A percentile compares a stretch with the other conserved stretches of the same genome.
These are phyloP conservation scores for Castanospermum australe DNA, from an alignment of 306 rosid species.

Conservation along the genomic window DNA sequence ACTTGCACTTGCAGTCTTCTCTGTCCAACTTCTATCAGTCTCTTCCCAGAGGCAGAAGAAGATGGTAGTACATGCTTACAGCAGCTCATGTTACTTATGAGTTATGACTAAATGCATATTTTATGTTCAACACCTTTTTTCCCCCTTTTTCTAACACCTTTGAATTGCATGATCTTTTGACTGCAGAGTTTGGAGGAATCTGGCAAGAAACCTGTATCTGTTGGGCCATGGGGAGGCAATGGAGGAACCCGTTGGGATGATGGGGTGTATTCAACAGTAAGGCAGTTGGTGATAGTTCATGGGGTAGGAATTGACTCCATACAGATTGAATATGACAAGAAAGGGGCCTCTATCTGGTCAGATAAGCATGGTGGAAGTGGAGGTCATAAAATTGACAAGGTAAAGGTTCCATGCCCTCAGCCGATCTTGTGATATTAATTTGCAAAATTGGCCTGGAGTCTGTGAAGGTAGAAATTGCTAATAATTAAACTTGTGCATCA, in stretches of 20 bases:
- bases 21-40: neutral
- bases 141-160: neutral
- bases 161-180: constrained; percentile 20
- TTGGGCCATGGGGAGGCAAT: constrained; percentile 86
- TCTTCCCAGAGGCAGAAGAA: neutral
- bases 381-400: constrained; percentile 60
- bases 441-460: too few relatives aligned
- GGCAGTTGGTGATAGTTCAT: constrained; percentile 68
- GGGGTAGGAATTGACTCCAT: constrained; percentile 75
- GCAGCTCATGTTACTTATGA: neutral
- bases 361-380: constrained; percentile 79
- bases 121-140: neutral
- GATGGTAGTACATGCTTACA: constrained; percentile 32
- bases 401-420: neutral
- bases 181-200: constrained; percentile 43
- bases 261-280: constrained; percentile 59
- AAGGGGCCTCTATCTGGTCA: constrained; percentile 68
- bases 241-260: constrained; percentile 70
- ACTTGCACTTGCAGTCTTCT: constrained; percentile 4
- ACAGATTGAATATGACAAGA: constrained; percentile 66
- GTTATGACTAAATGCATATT: neutral
- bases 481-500: neutral
- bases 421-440: neutral
- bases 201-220: constrained; percentile 34
- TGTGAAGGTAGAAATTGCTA: neutral